A percentile compares a stretch with the other conserved stretches of the same genome.
Conservation (phyloP, 768 basidiomycete species). For the Rhodotorula taiwanensis region DNA sequence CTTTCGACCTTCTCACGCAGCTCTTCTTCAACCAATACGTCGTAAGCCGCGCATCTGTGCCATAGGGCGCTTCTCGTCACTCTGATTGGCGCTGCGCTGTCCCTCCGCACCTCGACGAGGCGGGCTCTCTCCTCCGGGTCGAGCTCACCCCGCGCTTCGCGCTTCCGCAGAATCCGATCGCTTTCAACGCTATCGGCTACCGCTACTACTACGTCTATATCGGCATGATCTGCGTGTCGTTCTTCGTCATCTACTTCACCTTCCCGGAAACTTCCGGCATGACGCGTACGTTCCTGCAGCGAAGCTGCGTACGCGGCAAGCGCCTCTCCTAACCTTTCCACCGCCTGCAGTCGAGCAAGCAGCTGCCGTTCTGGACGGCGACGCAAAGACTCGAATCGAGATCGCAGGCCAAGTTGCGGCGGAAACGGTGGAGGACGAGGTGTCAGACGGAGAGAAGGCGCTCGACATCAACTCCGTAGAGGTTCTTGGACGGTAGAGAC, state of each 20-base stretch:
- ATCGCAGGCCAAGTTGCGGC: background rate
- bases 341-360: constrained; percentile 11
- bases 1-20: background rate
- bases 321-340: background rate
- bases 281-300: background rate
- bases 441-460: too few species aligned
- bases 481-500: too few species aligned
- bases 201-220: constrained; percentile 17
- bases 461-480: too few species aligned
- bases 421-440: too few species aligned
- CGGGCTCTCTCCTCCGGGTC: background rate
- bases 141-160: constrained; percentile 4
- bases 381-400: background rate
- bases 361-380: constrained; percentile 10
- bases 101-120: background rate
- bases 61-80: too few species aligned
- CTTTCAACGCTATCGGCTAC: background rate
- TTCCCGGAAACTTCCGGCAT: constrained; percentile 37
- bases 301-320: background rate
- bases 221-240: constrained; percentile 19
- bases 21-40: constrained; percentile 36
- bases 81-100: constrained; percentile 41
- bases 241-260: constrained; percentile 31
- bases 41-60: too few species aligned
- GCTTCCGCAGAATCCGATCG: background rate